Conservation (phyloP, 495 filamentous ascomycete species). For the Aspergillus avenaceus region DNA sequence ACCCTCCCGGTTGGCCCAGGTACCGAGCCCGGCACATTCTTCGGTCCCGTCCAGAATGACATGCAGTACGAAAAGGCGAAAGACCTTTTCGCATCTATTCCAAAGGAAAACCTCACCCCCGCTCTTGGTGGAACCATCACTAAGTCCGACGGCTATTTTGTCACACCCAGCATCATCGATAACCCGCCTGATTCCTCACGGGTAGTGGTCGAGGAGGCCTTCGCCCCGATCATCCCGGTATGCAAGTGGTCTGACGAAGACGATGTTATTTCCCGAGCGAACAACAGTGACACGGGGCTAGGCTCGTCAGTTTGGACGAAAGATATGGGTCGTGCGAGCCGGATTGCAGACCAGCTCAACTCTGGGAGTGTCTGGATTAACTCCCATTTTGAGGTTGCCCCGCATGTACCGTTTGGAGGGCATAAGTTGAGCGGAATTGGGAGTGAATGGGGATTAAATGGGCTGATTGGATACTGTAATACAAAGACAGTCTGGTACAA, state of each 20-base stretch:
- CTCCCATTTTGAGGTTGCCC: conserved; percentile 40
- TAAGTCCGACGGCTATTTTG: conserved; percentile 45
- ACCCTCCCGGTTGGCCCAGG: conserved; percentile 45
- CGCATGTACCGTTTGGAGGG: conserved; percentile 56
- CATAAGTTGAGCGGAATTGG: conserved; percentile 66
- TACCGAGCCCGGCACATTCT: conserved; percentile 33
- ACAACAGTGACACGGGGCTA: conserved; percentile 51
- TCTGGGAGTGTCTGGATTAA: conserved; percentile 60
- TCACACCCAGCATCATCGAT: conserved; percentile 55
- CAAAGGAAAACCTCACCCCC: conserved; percentile 43
- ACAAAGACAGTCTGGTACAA: conserved; percentile 38
- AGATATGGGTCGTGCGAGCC: conserved; percentile 45
- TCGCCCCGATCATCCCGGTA: conserved; percentile 54
- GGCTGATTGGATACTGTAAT: conserved; percentile 56
- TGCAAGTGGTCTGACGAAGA: conserved; percentile 53
- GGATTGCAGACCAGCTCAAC: conserved; percentile 48
- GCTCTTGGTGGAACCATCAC: conserved; percentile 27
- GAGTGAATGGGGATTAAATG: conserved; percentile 56
- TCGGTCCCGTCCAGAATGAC: conserved; percentile 58
- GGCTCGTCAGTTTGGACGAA: conserved; percentile 55
- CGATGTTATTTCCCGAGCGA: conserved; percentile 54
- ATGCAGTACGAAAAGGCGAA: conserved; percentile 56
- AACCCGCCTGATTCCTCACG: conserved; percentile 51
- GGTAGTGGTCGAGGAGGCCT: conserved; percentile 46
- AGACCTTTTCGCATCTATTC: conserved; percentile 42